Evolutionary conservation across 768 basidiomycete species (phyloP).

Genomic region (Albatrellus ellisii): DNA sequence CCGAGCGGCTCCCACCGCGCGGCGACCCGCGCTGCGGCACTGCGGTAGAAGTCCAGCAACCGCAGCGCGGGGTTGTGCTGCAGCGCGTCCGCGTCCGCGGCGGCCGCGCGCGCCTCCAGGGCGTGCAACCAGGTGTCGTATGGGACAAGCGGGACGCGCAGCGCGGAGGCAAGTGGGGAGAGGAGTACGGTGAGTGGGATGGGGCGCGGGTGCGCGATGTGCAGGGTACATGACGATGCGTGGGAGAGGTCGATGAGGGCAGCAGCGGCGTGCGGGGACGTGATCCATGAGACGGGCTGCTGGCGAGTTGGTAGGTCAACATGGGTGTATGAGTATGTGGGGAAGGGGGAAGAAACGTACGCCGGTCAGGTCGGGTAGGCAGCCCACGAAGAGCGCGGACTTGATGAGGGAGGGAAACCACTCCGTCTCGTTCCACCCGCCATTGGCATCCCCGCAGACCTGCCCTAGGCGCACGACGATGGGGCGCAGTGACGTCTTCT

Average conservation of each 20-base stretch:
- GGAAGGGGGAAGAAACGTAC: background rate
- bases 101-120: too few relatives aligned
- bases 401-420: constrained; percentile 2
- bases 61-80: constrained; percentile 11
- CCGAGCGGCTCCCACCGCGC: constrained; percentile 16
- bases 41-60: constrained; percentile 10
- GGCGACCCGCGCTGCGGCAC: constrained; percentile 7
- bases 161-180: constrained; percentile 4
- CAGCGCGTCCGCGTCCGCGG: too few relatives aligned
- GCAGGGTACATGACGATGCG: constrained; percentile 7
- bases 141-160: constrained; percentile 17
- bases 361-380: background rate
- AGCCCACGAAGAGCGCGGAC: background rate
- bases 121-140: constrained; percentile 20
- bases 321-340: background rate
- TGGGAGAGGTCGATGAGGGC: constrained; percentile 17
- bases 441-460: constrained; percentile 2
- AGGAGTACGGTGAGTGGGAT: constrained; percentile 11
- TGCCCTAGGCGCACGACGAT: background rate
- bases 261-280: constrained; percentile 14
- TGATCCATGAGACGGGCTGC: constrained; percentile 18
- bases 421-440: constrained; percentile 7
- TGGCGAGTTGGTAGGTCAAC: background rate
- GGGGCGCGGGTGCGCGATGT: constrained; percentile 17
- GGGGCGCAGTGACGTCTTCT: background rate